A percentile compares a stretch with the other conserved stretches of the same genome.
Evolutionary conservation across 805 yeast species (phyloP).

Genomic region (Sugiyamaella qingdaonensis): DNA sequence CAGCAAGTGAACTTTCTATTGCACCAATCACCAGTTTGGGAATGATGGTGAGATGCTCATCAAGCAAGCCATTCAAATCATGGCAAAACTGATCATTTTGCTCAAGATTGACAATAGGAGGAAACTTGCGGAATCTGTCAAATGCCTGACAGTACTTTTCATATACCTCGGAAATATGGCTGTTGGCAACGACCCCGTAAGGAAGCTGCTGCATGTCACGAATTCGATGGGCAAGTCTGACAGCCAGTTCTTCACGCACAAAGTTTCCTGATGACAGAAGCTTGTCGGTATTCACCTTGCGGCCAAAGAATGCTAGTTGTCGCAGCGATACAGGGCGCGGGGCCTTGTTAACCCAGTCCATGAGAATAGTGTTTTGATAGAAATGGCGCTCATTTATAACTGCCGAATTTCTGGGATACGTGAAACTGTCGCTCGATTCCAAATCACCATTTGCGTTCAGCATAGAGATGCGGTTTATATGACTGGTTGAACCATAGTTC

Average conservation of each 20-base stretch:
- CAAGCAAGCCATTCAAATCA: conserved; percentile 56
- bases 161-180: conserved; percentile 81
- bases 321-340: conserved; percentile 89
- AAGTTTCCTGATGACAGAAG: conserved; percentile 81
- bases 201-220: conserved; percentile 78
- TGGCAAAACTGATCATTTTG: conserved; percentile 74
- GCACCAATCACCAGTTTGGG: conserved; percentile 95
- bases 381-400: conserved; percentile 69
- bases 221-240: conserved; percentile 75
- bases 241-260: conserved; percentile 79
- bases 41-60: conserved; percentile 72
- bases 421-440: conserved; percentile 19
- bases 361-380: conserved; percentile 71
- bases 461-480: conserved; percentile 18
- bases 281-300: conserved; percentile 68
- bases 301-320: conserved; percentile 87
- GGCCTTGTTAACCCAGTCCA: conserved; percentile 55
- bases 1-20: conserved; percentile 63
- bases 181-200: conserved; percentile 77
- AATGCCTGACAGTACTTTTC: conserved; percentile 86
- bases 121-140: conserved; percentile 74
- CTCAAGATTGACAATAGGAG: conserved; percentile 59
- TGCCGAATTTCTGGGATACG: conserved; percentile 36
- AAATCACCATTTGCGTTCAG: conserved; percentile 13
- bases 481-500: conserved; percentile 2